These are phyloP conservation scores for Salvia splendens DNA, from an alignment of 257 asterid genomes.

Conservation along the genomic window DNA sequence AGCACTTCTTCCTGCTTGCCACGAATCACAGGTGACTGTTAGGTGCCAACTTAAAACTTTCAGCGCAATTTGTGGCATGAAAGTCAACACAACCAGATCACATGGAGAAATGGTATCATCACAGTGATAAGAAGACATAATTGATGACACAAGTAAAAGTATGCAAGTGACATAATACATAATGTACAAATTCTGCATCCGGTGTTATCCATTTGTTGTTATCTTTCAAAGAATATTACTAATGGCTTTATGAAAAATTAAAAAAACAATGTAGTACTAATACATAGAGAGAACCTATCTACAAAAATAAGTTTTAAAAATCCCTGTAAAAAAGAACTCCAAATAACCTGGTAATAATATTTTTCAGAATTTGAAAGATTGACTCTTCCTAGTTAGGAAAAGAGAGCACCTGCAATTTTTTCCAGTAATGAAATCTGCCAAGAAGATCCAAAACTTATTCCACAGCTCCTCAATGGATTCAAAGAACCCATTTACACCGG, in stretches of 20 bases:
- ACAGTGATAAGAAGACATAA: neutral
- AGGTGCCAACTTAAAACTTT: neutral
- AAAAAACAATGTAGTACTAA: too few species aligned
- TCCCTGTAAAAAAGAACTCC: too few species aligned
- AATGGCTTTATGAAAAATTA: too few species aligned
- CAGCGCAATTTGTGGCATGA: neutral
- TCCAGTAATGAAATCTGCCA: constrained; percentile 72
- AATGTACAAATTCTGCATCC: too few species aligned
- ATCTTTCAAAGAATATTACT: too few species aligned
- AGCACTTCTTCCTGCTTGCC: constrained; percentile 65
- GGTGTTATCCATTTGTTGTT: too few species aligned
- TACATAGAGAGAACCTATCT: too few species aligned
- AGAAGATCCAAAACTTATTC: constrained; percentile 59
- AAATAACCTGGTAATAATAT: neutral
- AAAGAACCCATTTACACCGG: constrained; percentile 67
- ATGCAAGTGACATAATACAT: too few species aligned
- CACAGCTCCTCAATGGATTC: constrained; percentile 74
- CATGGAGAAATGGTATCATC: neutral
- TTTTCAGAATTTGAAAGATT: neutral
- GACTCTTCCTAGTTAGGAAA: neutral
- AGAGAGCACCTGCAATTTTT: constrained; percentile 74
- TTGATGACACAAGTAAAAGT: too few species aligned
- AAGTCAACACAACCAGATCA: neutral
- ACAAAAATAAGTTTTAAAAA: too few species aligned
- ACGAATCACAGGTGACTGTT: constrained; percentile 26